Evolutionary conservation across 169 alveolate species (phyloP), one percentile per base, ranked within the genome.

Genomic region (Plasmodium gallinaceum): DNA sequence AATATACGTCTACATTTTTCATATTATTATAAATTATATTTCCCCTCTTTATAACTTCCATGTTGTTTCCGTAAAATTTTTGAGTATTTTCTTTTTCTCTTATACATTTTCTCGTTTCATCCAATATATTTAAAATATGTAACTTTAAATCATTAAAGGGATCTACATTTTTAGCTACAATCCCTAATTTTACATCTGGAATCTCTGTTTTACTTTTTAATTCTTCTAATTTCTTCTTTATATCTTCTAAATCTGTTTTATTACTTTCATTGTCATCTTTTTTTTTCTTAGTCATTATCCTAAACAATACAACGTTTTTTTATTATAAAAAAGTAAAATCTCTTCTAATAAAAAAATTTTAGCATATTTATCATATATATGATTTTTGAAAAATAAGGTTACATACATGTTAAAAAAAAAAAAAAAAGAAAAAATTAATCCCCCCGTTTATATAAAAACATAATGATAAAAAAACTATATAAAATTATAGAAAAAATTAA

Each of bases 21-120:
- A 76, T 76, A 65, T 76, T 76, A 22, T 76, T 76, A 64, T 76
- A 76, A 24, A 76, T 76, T 7, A 76, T 52, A 22, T 76, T 76
- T 18, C 89, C 76, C 57, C 89, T 76, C 65, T 76, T 76, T 64
- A 76, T 76, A 26, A 58, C 89, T 68, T 76, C 89, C 14, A 76
- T 76, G 52, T 76, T 76, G 51, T 76, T 76, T 14, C 89, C 89
- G 62, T 76, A 76, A 18, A 76, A 37, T 42, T 62, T 76, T 52
- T 76, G 89, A 26, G 62, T 48, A 42, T 45, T 66, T 6, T 76
- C 89, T 58, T 76, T 76, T 64, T 76, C 89, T 48, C 89, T 76
- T 45, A 76, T 65, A 43, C 78, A 76, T 46, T 76, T 76, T 76
- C 89, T 62, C 0, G 89, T 76, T 45, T 76, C 89, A 62, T 76